These are phyloP conservation scores for Candida lessepsii DNA, from an alignment of 805 yeast species.

Conservation along the genomic window DNA sequence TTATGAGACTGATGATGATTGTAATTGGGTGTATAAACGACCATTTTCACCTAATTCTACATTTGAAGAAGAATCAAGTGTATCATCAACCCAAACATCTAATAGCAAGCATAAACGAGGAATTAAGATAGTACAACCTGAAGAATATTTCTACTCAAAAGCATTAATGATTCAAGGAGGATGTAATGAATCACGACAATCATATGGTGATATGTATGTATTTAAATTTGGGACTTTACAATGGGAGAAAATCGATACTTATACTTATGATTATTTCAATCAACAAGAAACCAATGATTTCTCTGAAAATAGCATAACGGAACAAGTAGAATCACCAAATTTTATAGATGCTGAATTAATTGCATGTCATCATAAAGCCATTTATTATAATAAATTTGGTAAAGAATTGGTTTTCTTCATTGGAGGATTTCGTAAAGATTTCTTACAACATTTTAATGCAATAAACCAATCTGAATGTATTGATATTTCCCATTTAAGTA, in stretches of 20 bases:
- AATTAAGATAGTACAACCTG: constrained; percentile 12
- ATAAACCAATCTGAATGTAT: constrained; percentile 29
- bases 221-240: constrained; percentile 32
- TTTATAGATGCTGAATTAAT: constrained; percentile 40
- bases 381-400: constrained; percentile 31
- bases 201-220: constrained; percentile 33
- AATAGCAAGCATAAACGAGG: constrained; percentile 8
- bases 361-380: constrained; percentile 41
- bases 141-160: constrained; percentile 25
- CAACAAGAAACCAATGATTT: constrained; percentile 30
- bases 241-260: constrained; percentile 36
- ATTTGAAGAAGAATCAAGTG: constrained; percentile 15
- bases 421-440: constrained; percentile 42
- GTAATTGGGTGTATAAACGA: constrained; percentile 17
- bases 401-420: constrained; percentile 35
- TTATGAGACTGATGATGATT: constrained; percentile 18
- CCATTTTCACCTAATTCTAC: constrained; percentile 13
- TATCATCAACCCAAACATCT: constrained; percentile 14
- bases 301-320: constrained; percentile 21
- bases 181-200: constrained; percentile 26
- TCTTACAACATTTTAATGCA: constrained; percentile 30
- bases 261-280: constrained; percentile 35
- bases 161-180: constrained; percentile 43
- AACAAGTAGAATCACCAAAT: constrained; percentile 26
- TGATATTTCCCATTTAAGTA: constrained; percentile 34